Conservation (phyloP, 2,329 filamentous ascomycete species). For the Pestalotiopsis sp. region DNA sequence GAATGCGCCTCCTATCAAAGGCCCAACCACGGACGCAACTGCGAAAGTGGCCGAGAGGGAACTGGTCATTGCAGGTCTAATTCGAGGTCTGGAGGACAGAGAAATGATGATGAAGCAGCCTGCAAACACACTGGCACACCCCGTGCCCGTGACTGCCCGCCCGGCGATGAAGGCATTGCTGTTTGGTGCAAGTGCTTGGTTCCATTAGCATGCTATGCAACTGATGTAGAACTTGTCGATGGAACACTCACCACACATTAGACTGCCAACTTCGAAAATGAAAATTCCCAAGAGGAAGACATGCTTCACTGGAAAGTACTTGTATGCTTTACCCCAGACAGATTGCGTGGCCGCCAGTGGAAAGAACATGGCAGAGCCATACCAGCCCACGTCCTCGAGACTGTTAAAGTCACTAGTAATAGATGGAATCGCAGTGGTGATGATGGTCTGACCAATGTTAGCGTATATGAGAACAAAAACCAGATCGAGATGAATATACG, state of each 20-base stretch:
- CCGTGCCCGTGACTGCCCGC: slow-evolving; percentile 13
- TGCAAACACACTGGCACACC: slow-evolving; percentile 2
- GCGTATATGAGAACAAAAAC: too few species aligned
- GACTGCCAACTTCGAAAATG: slow-evolving; percentile 27
- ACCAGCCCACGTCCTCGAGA: slow-evolving; percentile 58
- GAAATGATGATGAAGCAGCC: slow-evolving; percentile 15
- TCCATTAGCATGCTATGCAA: too few species aligned
- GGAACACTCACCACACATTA: not conserved
- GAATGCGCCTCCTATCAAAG: slow-evolving; percentile 9
- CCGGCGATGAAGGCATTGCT: slow-evolving; percentile 12
- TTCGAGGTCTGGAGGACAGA: slow-evolving; percentile 8
- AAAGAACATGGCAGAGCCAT: slow-evolving; percentile 56
- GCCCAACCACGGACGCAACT: slow-evolving; percentile 6
- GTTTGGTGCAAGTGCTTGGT: slow-evolving; percentile 11
- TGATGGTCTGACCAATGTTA: too few species aligned
- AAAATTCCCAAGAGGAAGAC: slow-evolving; percentile 16
- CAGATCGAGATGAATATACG: too few species aligned
- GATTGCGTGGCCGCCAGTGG: slow-evolving; percentile 46
- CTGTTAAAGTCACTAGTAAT: slow-evolving; percentile 54
- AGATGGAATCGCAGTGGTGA: slow-evolving; percentile 47
- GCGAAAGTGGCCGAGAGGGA: slow-evolving; percentile 8
- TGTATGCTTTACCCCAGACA: slow-evolving; percentile 48
- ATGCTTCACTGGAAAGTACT: slow-evolving; percentile 37
- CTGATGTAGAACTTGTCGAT: too few species aligned
- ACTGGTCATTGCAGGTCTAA: slow-evolving; percentile 10